Base-by-base conservation (phyloP, 1,139 yeast species). In the Hansenula lynferdii region DNA sequence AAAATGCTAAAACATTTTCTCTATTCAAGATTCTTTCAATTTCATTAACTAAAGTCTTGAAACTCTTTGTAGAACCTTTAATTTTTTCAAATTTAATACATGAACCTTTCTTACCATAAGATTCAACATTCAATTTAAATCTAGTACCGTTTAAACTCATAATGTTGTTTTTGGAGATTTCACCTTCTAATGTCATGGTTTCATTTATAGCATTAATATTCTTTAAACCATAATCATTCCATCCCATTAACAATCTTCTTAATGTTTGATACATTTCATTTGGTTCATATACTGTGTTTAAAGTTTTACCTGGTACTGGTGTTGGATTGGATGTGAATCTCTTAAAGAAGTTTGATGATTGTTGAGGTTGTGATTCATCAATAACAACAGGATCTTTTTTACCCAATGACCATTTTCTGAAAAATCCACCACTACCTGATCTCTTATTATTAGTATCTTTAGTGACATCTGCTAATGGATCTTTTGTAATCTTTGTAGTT, bases 141-240 rank as follows among this genome's bases (percentile, higher is more conserved):
- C 73, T 72, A 50, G 87, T 80, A 37, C 83, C 72, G 60, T 78
- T 77, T 53, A 81, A 64, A 37, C 81, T 75, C 51, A 82, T 65
- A 2, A 81, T 68, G 58, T 82, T 82, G 44, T 71, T 67, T 47
- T 74, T 78, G 2, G 85, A 68, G 33, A 83, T 72, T 17, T 75
- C 69, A 35, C 87, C 90, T 18, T 72, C 72, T 28, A 83, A 69
- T 28, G 65, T 65, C 49, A 64, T 61, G 8, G 67, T 62, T 14
- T 65, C 60, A 29, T 67, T 65, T 49, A 72, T 74, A 38, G 74
- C 63, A 35, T 64, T 65, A 45, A 83, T 68, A 43, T 76, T 72
- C 49, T 73, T 77, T 54, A 83, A 62, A 8, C 92, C 90, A 53
- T 82, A 82, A 47, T 75, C 77, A 14, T 78, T 72, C 92, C 92